Conservation (phyloP, 257 asterid genomes). For the Solanum pinnatisectum region DNA sequence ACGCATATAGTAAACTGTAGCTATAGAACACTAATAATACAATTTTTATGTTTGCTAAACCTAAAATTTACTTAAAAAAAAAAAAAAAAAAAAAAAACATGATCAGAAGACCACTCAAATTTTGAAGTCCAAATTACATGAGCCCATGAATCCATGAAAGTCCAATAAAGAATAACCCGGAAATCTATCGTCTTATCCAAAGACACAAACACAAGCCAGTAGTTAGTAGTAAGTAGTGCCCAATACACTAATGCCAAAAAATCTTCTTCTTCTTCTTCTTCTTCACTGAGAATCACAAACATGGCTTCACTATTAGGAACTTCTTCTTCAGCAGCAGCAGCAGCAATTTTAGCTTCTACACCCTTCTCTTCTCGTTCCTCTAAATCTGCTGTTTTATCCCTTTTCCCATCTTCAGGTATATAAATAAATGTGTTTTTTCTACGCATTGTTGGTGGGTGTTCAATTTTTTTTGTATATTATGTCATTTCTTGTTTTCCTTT, state of each 20-base stretch:
- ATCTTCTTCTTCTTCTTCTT: background rate
- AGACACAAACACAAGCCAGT: conserved; percentile 7
- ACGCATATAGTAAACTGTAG: too few species aligned
- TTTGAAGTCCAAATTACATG: background rate
- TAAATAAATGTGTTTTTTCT: background rate
- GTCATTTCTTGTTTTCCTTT: background rate
- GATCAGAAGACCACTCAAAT: too few species aligned
- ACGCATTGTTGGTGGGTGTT: background rate
- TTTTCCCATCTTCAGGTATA: conserved; percentile 31
- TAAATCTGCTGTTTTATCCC: conserved; percentile 18
- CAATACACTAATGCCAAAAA: background rate
- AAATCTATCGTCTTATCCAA: conserved; percentile 73
- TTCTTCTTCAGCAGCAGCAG: conserved; percentile 23
- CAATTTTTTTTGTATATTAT: background rate
- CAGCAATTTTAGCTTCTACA: conserved; percentile 34
- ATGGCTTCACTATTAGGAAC: conserved; percentile 57
- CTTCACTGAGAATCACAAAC: background rate
- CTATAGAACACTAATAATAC: too few species aligned
- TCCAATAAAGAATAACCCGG: background rate
- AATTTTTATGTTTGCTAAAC: too few species aligned
- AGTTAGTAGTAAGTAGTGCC: background rate
- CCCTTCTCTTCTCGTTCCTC: conserved; percentile 29
- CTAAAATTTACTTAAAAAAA: too few species aligned
- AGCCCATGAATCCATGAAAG: background rate
- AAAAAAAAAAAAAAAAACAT: too few species aligned